Evolutionary conservation across 495 filamentous ascomycete genomes (phyloP), one percentile per base, ranked within the genome.

Genomic region (Talaromyces proteolyticus): DNA sequence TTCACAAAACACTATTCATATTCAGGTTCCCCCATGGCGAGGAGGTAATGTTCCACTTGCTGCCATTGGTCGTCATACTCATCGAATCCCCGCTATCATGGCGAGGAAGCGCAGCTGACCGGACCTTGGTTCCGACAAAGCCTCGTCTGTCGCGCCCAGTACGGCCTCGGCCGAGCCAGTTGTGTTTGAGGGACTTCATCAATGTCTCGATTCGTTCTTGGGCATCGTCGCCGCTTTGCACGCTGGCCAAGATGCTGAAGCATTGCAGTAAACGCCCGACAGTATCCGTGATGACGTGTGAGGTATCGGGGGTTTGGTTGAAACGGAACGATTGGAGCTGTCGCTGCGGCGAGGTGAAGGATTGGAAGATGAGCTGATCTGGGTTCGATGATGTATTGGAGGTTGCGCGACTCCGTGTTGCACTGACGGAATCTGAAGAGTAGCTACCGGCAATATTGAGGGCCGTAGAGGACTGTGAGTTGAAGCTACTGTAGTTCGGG

Each of bases 181-280:
- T 98, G 55, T 94, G 77, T 66, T 97, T 98, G 50, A 98, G 74
- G 42, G 88, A 80, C 57, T 88, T 87, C 39, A 84, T 83, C 49
- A 98, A 72, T 56, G 88, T 75, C 50, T 95, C 89, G 59, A 96
- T 86, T 67, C 81, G 86, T 44, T 77, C 79, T 66, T 94, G 91
- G 0, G 75, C 64, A n/a, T 84, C 80, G 55, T 94, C 88, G 4
- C 76, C 75, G 2, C 70, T 80, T 59, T 85, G 83, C 11, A 94
- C 79, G 54, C 84, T 85, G 8, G 88, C 86, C 1, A 97, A 73
- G 8, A 98, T 92, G 57, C 84, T 88, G 64, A 98, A 85, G 61
- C 94, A 98, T 68, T 98, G 93, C 53, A 98, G 77, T 91, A 98
- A 94, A 49, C 94, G 77, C 1, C 89, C 93, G 7, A 95, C 92